phyloP scores from a whole-genome alignment of 2,329 filamentous ascomycete species.

The Coleophoma eucalyptorum region DNA sequence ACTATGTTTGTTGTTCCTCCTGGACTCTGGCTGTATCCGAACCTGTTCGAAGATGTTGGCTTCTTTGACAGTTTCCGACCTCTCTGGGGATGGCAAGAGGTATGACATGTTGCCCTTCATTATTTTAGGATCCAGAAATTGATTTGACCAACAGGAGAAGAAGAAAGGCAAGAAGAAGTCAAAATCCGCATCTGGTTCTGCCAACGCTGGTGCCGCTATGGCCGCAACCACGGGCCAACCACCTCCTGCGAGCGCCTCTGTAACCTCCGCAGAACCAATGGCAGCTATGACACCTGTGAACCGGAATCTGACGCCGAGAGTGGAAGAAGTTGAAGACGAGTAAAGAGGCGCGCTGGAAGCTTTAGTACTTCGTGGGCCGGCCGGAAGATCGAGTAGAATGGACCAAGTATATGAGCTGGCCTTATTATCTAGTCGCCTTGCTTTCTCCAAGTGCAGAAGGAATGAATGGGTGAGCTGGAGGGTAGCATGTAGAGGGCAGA shows the following conservation, averaged over 20 bases:
- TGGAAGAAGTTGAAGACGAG: conserved; percentile 38
- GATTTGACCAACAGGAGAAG: conserved; percentile 20
- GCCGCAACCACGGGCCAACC: conserved; percentile 29
- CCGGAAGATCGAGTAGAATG: background rate
- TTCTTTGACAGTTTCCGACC: conserved; percentile 97
- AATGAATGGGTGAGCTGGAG: no score
- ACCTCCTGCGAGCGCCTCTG: conserved; percentile 26
- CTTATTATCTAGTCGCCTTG: no score
- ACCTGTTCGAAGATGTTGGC: conserved; percentile 96
- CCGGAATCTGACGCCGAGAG: conserved; percentile 35
- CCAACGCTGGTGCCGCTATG: conserved; percentile 21
- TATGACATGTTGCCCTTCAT: conserved; percentile 37
- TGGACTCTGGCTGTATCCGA: conserved; percentile 97
- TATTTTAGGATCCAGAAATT: background rate
- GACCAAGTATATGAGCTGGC: background rate
- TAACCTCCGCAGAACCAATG: conserved; percentile 33
- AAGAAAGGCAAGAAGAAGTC: conserved; percentile 32
- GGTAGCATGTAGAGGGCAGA: no score
- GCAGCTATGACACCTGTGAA: conserved; percentile 29
- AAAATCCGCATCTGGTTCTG: conserved; percentile 22
- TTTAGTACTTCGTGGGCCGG: no score
- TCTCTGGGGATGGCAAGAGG: conserved; percentile 97
- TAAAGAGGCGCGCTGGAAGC: conserved; percentile 5
- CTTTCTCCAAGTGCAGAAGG: no score
- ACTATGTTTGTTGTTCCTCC: conserved; percentile 83